Evolutionary conservation across 208 protist species (phyloP).

Genomic region (Wallacemonas sp.): DNA sequence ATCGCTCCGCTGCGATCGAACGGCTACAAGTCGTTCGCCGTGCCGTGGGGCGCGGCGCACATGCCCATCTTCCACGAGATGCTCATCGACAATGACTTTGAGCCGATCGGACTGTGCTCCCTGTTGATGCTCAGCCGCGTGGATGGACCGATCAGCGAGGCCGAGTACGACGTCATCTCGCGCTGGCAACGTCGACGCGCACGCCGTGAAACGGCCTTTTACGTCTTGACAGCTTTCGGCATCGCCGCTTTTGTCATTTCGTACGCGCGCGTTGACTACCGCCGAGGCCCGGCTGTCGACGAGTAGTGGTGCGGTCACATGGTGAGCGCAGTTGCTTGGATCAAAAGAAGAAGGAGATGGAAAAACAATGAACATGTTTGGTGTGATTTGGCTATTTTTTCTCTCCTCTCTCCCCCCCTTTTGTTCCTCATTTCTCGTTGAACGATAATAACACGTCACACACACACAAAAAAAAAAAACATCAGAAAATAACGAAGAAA

Average conservation of each 20-base stretch:
- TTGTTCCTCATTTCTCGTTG: too few relatives aligned
- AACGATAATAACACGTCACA: too few relatives aligned
- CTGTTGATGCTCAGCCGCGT: constrained; percentile 60
- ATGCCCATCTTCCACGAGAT: constrained; percentile 88
- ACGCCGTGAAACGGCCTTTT: constrained; percentile 26
- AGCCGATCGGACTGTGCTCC: constrained; percentile 66
- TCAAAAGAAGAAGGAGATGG: too few relatives aligned
- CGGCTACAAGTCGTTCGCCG: constrained; percentile 80
- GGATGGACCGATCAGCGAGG: constrained; percentile 74
- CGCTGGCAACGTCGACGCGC: constrained; percentile 38
- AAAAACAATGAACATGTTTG: too few relatives aligned
- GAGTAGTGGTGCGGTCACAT: constrained; percentile 1
- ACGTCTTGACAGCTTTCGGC: constrained; percentile 26
- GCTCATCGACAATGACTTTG: constrained; percentile 83
- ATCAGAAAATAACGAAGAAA: too few relatives aligned
- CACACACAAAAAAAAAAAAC: too few relatives aligned
- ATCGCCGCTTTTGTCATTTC: constrained; percentile 32
- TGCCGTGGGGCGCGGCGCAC: constrained; percentile 86
- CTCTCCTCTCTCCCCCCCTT: too few relatives aligned
- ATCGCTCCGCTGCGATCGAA: constrained; percentile 53
- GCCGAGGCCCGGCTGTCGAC: background rate
- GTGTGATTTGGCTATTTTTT: too few relatives aligned
- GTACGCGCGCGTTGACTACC: constrained; percentile 21
- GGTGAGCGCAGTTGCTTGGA: too few relatives aligned
- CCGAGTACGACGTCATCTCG: constrained; percentile 58